Evolutionary conservation across 208 protist genomes (phyloP).

Genomic region (Leishmania guyanensis): DNA sequence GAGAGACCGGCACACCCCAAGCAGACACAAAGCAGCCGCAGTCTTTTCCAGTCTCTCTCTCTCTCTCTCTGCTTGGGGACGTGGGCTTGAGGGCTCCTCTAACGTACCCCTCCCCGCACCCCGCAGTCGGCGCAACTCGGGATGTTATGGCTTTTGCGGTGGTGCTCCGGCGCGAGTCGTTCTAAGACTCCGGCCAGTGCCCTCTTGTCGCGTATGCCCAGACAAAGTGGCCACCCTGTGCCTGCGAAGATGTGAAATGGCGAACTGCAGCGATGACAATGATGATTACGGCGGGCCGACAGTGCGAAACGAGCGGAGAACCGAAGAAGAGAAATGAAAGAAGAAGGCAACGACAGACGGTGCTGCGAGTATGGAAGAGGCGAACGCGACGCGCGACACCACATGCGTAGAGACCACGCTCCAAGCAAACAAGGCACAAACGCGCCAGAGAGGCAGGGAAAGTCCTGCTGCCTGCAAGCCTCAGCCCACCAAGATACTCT

Average conservation of each 20-base stretch:
- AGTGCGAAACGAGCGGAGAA: background rate
- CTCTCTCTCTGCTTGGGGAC: background rate
- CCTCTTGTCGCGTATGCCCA: background rate
- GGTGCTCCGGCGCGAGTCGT: background rate
- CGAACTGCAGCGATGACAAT: background rate
- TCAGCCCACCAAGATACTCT: background rate
- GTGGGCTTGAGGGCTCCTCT: background rate
- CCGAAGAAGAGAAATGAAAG: background rate
- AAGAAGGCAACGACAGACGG: background rate
- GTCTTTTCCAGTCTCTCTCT: background rate
- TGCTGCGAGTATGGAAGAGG: background rate
- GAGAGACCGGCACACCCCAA: background rate
- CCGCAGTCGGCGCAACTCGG: background rate
- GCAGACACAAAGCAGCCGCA: background rate
- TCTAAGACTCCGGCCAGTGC: no score
- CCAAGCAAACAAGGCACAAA: background rate
- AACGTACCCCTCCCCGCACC: background rate
- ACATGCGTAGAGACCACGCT: background rate
- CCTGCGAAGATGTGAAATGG: background rate
- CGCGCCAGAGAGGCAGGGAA: background rate
- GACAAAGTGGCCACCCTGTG: background rate
- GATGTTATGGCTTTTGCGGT: background rate
- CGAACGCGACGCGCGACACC: background rate
- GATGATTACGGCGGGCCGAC: background rate
- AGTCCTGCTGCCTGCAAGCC: background rate